Percentiles rank a stretch among this genome's conserved stretches.
Conservation (phyloP, 1,284 basidiomycete species). For the Ganoderma lucidum region DNA sequence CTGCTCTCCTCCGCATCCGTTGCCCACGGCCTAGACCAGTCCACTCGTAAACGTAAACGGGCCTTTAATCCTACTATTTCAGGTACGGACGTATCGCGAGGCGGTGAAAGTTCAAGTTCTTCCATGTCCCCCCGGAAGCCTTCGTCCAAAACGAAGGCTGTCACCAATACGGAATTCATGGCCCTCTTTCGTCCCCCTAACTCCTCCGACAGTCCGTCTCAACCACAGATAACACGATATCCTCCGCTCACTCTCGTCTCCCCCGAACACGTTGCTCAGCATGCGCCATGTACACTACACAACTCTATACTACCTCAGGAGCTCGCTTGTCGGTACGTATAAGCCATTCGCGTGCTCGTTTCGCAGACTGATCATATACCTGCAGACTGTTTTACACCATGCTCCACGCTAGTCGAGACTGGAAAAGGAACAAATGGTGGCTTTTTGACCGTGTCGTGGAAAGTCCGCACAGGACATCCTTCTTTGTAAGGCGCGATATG, state of each 20-base stretch:
- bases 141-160: constrained; percentile 40
- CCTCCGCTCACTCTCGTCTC: constrained; percentile 64
- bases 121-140: constrained; percentile 33
- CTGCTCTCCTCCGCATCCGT: background rate
- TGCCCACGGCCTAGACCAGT: too few relatives aligned
- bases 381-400: constrained; percentile 18
- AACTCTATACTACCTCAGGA: constrained; percentile 72
- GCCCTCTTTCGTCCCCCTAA: constrained; percentile 61
- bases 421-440: constrained; percentile 87
- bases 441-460: constrained; percentile 83
- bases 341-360: background rate
- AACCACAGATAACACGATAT: constrained; percentile 42
- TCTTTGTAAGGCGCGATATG: constrained; percentile 64
- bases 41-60: too few relatives aligned
- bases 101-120: background rate
- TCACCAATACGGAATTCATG: constrained; percentile 47
- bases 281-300: constrained; percentile 83
- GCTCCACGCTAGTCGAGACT: constrained; percentile 55
- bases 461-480: constrained; percentile 84
- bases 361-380: background rate
- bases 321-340: constrained; percentile 59
- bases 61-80: background rate
- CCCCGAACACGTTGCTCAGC: constrained; percentile 68
- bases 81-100: too few relatives aligned
- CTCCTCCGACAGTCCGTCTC: constrained; percentile 42